Base-by-base conservation (phyloP, 805 yeast species). In the Komagataella kurtzmanii region DNA sequence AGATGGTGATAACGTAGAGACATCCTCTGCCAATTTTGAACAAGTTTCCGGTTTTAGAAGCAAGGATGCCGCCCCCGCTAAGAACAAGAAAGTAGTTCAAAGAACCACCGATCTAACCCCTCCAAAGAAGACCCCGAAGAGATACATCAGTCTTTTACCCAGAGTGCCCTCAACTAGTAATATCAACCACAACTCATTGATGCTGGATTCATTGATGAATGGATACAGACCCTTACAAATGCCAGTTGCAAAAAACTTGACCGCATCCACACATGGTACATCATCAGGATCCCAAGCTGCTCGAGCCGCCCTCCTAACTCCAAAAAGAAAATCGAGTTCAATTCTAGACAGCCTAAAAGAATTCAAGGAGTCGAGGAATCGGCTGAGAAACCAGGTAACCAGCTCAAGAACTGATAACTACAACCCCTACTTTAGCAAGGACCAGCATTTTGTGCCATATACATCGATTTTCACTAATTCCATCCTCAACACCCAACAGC, bases 401-500 rank as follows among this genome's bases (percentile, higher is more conserved):
- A 30, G 44, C 14, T 17, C 52, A 2, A 49, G 43, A 21, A 51
- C 40, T 48, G 46, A 43, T 23, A 63, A 63, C 45, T 64, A 60
- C 53, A 62, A 59, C 50, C 65, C 65, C 6, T 63, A 62, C 45
- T 60, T 61, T 49, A 59, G 60, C 51, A 61, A 60, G 51, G 45
- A 51, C 40, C 48, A 46, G n/a, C 59, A 58, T 50, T 54, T 59
- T 46, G 58, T 62, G 7, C 65, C 65, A 7, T 55, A 60, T 44
- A 58, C 59, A 44, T 62, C 68, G 10, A 57, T 65, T 10, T 60
- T 64, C 50, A 62, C 67, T 19, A 63, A 64, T 51, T 56, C 66
- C 6, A 59, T 60, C n/a, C 55, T 64, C 43, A 63, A 65, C 48
- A 65, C 69, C 3, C 67, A 65, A 50, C 67, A 65, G 50, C 66